phyloP scores from a whole-genome alignment of 164 flowering plant species.

The Chimonanthus praecox region DNA sequence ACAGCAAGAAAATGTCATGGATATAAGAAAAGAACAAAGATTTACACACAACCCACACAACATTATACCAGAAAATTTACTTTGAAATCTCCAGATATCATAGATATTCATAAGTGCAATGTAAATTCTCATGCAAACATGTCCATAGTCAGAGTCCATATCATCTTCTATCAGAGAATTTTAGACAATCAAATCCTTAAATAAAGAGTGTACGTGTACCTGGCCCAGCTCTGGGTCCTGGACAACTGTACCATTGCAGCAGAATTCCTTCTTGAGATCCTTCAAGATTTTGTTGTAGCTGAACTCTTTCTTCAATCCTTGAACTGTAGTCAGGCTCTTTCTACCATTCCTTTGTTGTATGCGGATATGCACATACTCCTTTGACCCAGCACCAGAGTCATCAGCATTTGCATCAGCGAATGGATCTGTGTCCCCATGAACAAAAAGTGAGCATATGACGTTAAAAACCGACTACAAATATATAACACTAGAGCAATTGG shows the following conservation, averaged over 20 bases:
- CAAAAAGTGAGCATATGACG: neutral
- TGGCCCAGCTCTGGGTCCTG: conserved; percentile 61
- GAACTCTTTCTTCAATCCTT: conserved; percentile 54
- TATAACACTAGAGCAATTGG: no score
- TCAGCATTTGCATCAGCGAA: conserved; percentile 56
- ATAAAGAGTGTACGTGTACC: conserved; percentile 5
- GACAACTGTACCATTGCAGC: conserved; percentile 78
- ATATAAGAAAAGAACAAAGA: no score
- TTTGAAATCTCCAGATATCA: no score
- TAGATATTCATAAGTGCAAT: no score
- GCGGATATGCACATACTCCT: conserved; percentile 75
- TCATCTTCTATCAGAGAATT: no score
- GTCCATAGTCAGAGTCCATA: no score
- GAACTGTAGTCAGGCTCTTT: conserved; percentile 72
- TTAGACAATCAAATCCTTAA: neutral
- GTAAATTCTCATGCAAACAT: no score
- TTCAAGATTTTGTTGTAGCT: conserved; percentile 72
- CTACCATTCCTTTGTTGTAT: conserved; percentile 80
- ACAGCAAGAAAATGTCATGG: no score
- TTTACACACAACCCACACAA: no score
- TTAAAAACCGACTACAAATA: no score
- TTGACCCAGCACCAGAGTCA: conserved; percentile 38
- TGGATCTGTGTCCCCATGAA: conserved; percentile 33
- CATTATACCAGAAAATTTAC: no score
- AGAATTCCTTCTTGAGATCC: conserved; percentile 62